Evolutionary conservation across 2,329 filamentous ascomycete species (phyloP).

Genomic region (Podosphaera leucotricha): DNA sequence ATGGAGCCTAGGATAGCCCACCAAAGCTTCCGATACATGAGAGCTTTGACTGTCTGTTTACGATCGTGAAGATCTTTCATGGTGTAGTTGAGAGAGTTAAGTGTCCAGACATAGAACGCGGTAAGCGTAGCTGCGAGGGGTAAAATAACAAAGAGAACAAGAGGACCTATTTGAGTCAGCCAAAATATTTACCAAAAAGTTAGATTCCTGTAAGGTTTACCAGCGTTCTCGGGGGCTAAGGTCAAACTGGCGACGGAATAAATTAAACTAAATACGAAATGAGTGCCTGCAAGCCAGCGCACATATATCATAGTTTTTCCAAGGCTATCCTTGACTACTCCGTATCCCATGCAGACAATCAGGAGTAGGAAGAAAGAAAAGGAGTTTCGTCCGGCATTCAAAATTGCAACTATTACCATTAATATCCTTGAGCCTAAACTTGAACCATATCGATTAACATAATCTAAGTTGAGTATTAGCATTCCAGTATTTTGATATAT

Average conservation of each 20-base stretch:
- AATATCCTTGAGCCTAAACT: slow-evolving; percentile 65
- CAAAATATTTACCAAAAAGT: background rate
- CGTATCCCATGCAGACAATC: slow-evolving; percentile 98
- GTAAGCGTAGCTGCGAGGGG: slow-evolving; percentile 81
- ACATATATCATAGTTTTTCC: slow-evolving; percentile 90
- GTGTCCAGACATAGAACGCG: slow-evolving; percentile 94
- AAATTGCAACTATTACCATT: slow-evolving; percentile 72
- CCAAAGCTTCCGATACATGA: slow-evolving; percentile 97
- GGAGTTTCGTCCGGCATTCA: slow-evolving; percentile 86
- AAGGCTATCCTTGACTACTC: slow-evolving; percentile 81
- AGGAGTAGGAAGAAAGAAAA: slow-evolving; percentile 96
- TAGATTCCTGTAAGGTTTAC: slow-evolving; percentile 19
- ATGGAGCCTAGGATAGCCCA: slow-evolving; percentile 90
- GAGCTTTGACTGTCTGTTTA: slow-evolving; percentile 77
- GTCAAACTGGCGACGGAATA: slow-evolving; percentile 79
- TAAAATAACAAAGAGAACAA: slow-evolving; percentile 80
- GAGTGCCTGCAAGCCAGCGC: slow-evolving; percentile 68
- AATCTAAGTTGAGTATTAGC: slow-evolving; percentile 31
- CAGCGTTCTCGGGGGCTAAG: slow-evolving; percentile 67
- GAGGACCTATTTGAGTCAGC: slow-evolving; percentile 32
- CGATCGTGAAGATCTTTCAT: slow-evolving; percentile 91
- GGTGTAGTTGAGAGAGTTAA: slow-evolving; percentile 82
- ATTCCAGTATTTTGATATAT: background rate
- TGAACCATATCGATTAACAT: slow-evolving; percentile 70
- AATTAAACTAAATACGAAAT: slow-evolving; percentile 86